Evolutionary conservation across 305 asterid species (phyloP).

Genomic region (Fraxinus baroniana): DNA sequence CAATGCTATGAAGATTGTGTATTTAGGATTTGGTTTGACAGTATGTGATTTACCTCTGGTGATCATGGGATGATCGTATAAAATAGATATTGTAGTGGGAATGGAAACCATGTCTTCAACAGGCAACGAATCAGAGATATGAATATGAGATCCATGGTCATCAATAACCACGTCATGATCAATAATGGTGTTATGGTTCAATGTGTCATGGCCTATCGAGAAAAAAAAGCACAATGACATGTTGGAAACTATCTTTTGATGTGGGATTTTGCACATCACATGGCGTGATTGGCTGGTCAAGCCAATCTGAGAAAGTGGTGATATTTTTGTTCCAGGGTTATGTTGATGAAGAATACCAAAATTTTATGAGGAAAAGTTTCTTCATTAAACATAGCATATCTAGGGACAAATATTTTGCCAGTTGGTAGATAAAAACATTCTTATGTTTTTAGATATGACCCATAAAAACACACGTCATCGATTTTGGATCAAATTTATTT

Average conservation of each 20-base stretch:
- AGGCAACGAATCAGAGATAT: neutral
- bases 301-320: neutral
- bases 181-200: too few species aligned
- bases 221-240: too few species aligned
- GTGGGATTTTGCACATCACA: too few species aligned
- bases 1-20: neutral
- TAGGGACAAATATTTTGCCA: neutral
- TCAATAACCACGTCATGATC: too few species aligned
- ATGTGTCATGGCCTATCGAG: too few species aligned
- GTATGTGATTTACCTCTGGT: neutral
- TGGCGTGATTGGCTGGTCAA: too few species aligned
- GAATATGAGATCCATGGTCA: too few species aligned
- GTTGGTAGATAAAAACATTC: neutral
- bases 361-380: neutral
- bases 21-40: neutral
- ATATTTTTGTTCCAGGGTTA: too few species aligned
- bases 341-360: too few species aligned
- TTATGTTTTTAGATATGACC: neutral
- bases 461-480: neutral
- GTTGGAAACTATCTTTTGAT: too few species aligned
- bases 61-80: neutral
- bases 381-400: slow-evolving; percentile 7
- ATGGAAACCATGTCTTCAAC: neutral
- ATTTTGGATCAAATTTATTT: slow-evolving; percentile 1
- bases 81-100: neutral